Conservation (phyloP, 192 early-diverging fungal species). For the Backusella australiensis region DNA sequence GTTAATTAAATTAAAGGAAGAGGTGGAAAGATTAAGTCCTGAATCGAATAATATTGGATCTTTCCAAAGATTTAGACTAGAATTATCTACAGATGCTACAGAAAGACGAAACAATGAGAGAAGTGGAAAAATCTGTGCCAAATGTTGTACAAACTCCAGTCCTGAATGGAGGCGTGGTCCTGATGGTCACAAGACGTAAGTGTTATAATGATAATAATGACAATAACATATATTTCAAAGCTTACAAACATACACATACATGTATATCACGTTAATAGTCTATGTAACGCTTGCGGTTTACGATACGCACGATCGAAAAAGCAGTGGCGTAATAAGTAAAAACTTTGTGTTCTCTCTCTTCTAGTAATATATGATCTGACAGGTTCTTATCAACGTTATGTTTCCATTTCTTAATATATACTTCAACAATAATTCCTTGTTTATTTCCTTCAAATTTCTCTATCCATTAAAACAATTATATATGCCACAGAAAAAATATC, state of each 20-base stretch:
- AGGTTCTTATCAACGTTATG: not conserved
- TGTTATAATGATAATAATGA: not conserved
- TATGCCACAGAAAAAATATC: not conserved
- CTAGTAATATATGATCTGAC: not conserved
- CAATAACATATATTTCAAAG: not conserved
- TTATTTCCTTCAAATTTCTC: not conserved
- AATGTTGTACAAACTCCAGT: constrained; percentile 19
- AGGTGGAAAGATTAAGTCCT: not conserved
- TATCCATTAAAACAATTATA: not conserved
- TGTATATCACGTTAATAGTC: not conserved
- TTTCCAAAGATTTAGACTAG: not conserved
- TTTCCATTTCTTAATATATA: not conserved
- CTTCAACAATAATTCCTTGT: not conserved
- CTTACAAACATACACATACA: not conserved
- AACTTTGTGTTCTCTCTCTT: not conserved
- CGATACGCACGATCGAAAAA: constrained; percentile 2
- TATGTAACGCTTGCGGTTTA: constrained; percentile 11
- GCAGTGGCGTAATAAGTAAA: constrained; percentile 1
- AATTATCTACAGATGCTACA: not conserved
- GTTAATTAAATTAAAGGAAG: constrained; percentile 6
- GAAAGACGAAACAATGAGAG: not conserved
- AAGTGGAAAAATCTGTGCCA: constrained; percentile 11
- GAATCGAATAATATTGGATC: not conserved
- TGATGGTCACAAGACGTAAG: constrained; percentile 24
- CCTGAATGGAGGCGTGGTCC: constrained; percentile 30